Percentiles rank a stretch among this genome's conserved stretches.
phyloP scores from a whole-genome alignment of 2,329 filamentous ascomycete species.

The Arthrobotrys sinensis region DNA sequence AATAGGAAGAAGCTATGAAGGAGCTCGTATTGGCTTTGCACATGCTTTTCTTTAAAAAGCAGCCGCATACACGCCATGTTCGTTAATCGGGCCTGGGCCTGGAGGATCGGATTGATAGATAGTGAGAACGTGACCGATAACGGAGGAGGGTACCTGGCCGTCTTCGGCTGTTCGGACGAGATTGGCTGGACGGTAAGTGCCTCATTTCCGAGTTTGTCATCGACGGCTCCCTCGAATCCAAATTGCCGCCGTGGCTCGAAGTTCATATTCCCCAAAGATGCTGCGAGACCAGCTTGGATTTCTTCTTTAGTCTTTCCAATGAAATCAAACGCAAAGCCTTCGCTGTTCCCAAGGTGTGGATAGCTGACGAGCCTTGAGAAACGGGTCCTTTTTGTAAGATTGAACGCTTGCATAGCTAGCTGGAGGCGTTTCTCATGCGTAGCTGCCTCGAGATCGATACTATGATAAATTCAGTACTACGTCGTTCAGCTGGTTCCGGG shows the following conservation, averaged over 20 bases:
- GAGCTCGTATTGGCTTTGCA: constrained; percentile 80
- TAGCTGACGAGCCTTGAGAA: constrained; percentile 2
- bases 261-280: constrained; percentile 62
- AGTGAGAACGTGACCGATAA: constrained; percentile 72
- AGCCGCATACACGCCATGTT: constrained; percentile 83
- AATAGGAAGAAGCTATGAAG: constrained; percentile 87
- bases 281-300: constrained; percentile 54
- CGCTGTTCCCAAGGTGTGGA: background rate
- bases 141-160: constrained; percentile 63
- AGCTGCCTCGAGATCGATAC: constrained; percentile 48
- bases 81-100: constrained; percentile 79
- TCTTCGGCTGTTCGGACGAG: background rate
- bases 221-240: constrained; percentile 44
- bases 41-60: constrained; percentile 80
- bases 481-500: constrained; percentile 67
- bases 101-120: constrained; percentile 82
- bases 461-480: constrained; percentile 14
- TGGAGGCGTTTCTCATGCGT: constrained; percentile 53
- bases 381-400: constrained; percentile 20
- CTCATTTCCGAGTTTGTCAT: constrained; percentile 47
- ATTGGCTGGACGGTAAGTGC: constrained; percentile 36
- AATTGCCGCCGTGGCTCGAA: constrained; percentile 45
- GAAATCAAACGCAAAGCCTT: constrained; percentile 53
- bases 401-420: constrained; percentile 54
- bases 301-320: constrained; percentile 63